A percentile compares a stretch with the other conserved stretches of the same genome.
phyloP scores from a whole-genome alignment of 2,329 filamentous ascomycete genomes.

The Didymella lethalis region DNA sequence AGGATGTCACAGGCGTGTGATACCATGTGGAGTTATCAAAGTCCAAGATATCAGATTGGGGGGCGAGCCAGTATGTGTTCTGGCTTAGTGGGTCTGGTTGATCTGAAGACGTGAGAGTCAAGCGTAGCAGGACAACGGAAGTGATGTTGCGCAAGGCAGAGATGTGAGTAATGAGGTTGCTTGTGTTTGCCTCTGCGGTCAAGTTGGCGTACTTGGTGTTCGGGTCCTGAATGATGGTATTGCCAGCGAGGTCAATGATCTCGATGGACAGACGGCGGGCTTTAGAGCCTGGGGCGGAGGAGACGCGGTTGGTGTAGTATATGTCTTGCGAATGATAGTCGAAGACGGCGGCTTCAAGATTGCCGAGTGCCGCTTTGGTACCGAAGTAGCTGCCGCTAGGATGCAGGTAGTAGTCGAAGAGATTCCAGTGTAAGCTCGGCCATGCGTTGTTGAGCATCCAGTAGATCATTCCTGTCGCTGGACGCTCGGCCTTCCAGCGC shows the following conservation, averaged over 20 bases:
- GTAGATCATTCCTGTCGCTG: conserved; percentile 69
- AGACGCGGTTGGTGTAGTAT: conserved; percentile 63
- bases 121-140: conserved; percentile 60
- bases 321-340: conserved; percentile 59
- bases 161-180: conserved; percentile 20
- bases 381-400: conserved; percentile 68
- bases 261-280: conserved; percentile 59
- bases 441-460: conserved; percentile 74
- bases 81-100: conserved; percentile 55
- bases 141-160: conserved; percentile 43
- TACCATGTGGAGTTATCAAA: conserved; percentile 68
- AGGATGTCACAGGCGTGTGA: conserved; percentile 63
- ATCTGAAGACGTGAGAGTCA: conserved; percentile 52
- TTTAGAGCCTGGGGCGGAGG: neutral
- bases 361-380: conserved; percentile 57
- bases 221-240: conserved; percentile 24
- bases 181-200: conserved; percentile 56
- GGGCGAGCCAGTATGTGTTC: conserved; percentile 68
- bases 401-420: conserved; percentile 70
- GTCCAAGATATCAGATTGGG: conserved; percentile 58
- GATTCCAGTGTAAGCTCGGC: conserved; percentile 70
- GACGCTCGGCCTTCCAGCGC: conserved; percentile 59
- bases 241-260: conserved; percentile 60
- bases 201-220: neutral
- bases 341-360: conserved; percentile 63